Evolutionary conservation across 192 early-diverging fungal genomes (phyloP).

Genomic region (Phlyctochytrium bullatum): DNA sequence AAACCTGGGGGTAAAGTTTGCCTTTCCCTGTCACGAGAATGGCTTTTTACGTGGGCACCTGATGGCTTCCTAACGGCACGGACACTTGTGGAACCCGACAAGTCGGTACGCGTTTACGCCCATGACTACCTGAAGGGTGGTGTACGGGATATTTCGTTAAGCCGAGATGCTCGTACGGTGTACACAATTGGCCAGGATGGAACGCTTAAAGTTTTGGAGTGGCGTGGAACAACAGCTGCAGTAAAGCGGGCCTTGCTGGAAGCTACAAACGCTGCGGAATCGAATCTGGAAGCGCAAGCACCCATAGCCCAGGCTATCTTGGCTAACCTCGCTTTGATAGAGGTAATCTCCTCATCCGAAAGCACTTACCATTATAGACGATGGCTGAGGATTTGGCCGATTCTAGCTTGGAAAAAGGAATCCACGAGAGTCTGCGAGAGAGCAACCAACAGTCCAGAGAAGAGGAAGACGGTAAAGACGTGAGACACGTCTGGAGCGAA

Average conservation of each 20-base stretch:
- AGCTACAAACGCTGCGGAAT: slow-evolving; percentile 28
- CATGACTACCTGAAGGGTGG: slow-evolving; percentile 46
- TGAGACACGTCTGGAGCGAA: no score
- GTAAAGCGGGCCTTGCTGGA: slow-evolving; percentile 44
- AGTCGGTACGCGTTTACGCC: slow-evolving; percentile 35
- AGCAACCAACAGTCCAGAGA: not conserved
- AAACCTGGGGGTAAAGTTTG: slow-evolving; percentile 12
- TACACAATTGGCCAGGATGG: slow-evolving; percentile 44
- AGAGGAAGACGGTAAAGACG: no score
- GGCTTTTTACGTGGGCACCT: slow-evolving; percentile 39
- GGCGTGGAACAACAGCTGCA: slow-evolving; percentile 38
- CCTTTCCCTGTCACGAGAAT: slow-evolving; percentile 34
- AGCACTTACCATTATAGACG: not conserved
- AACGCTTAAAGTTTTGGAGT: slow-evolving; percentile 43
- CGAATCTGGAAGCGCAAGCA: slow-evolving; percentile 3
- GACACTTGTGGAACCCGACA: slow-evolving; percentile 51
- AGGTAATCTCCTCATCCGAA: not conserved
- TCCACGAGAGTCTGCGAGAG: not conserved
- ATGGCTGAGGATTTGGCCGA: not conserved
- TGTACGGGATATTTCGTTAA: slow-evolving; percentile 31
- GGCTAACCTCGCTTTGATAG: not conserved
- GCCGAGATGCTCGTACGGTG: slow-evolving; percentile 32
- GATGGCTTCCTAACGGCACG: slow-evolving; percentile 47
- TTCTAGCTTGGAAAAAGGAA: not conserved
- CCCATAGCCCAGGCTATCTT: not conserved